Evolutionary conservation across 495 filamentous ascomycete genomes (phyloP).

Genomic region (Neurospora hispaniola): DNA sequence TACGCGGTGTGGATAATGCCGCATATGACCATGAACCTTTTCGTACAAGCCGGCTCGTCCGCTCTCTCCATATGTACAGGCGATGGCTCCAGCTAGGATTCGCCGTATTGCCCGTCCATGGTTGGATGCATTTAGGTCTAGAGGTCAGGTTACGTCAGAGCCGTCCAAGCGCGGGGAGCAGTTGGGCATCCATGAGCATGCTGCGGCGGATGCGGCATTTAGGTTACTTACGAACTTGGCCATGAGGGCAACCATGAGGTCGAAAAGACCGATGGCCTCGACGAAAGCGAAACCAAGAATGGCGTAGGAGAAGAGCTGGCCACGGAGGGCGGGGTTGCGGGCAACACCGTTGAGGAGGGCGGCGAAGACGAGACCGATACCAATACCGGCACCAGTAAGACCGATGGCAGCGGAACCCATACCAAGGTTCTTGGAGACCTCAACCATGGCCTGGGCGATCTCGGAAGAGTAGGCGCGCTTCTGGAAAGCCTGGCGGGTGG

Average conservation of each 20-base stretch:
- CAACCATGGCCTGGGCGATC: slow-evolving; percentile 74
- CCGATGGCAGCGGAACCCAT: slow-evolving; percentile 80
- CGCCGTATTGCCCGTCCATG: slow-evolving; percentile 12
- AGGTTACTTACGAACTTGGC: slow-evolving; percentile 53
- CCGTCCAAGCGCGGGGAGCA: background rate
- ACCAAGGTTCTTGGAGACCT: slow-evolving; percentile 79
- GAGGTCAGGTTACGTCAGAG: slow-evolving; percentile 3
- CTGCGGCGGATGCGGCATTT: slow-evolving; percentile 1
- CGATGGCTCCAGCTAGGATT: slow-evolving; percentile 15
- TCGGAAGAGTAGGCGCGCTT: slow-evolving; percentile 65
- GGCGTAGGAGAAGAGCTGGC: slow-evolving; percentile 87
- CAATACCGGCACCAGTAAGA: slow-evolving; percentile 84
- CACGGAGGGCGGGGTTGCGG: slow-evolving; percentile 82
- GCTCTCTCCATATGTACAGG: slow-evolving; percentile 20
- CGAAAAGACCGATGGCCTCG: slow-evolving; percentile 88
- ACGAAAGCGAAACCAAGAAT: slow-evolving; percentile 92
- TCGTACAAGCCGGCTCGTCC: slow-evolving; percentile 20
- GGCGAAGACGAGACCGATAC: slow-evolving; percentile 87
- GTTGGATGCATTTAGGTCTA: slow-evolving; percentile 20
- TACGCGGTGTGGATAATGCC: slow-evolving; percentile 12
- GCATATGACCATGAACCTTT: slow-evolving; percentile 16
- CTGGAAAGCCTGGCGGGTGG: slow-evolving; percentile 55
- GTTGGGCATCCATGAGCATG: background rate
- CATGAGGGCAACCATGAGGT: slow-evolving; percentile 88
- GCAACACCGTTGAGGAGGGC: slow-evolving; percentile 73